These are phyloP conservation scores for Luzula sylvatica DNA, from an alignment of 176 grass and related monocot genomes.

Conservation along the genomic window DNA sequence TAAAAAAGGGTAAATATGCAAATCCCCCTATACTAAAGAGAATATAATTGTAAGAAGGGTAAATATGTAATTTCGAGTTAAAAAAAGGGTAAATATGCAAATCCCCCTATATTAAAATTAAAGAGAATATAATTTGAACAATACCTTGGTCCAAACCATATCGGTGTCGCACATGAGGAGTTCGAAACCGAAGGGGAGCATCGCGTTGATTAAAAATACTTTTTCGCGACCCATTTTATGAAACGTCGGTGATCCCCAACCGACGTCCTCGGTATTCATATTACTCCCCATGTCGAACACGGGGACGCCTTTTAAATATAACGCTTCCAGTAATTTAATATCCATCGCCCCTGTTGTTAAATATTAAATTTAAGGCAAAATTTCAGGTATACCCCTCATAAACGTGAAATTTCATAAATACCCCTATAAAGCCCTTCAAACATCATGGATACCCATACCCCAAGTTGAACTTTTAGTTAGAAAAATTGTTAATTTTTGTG, in stretches of 20 bases:
- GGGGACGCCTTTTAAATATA: constrained; percentile 69
- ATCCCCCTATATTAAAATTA: neutral
- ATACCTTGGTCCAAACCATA: constrained; percentile 95
- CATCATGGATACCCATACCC: too few relatives aligned
- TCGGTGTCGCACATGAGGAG: constrained; percentile 98
- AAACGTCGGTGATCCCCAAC: constrained; percentile 90
- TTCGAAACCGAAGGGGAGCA: constrained; percentile 79
- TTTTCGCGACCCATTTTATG: constrained; percentile 99
- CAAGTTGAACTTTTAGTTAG: too few relatives aligned
- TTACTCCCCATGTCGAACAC: constrained; percentile 91
- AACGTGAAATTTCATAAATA: too few relatives aligned
- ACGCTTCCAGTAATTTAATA: constrained; percentile 62
- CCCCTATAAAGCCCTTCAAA: too few relatives aligned
- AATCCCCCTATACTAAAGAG: neutral
- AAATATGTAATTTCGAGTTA: too few relatives aligned
- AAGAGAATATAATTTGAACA: neutral
- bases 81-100: too few relatives aligned
- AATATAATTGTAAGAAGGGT: too few relatives aligned
- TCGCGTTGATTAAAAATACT: constrained; percentile 81
- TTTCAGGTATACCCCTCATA: neutral
- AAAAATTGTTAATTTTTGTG: neutral
- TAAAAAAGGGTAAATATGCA: too few relatives aligned
- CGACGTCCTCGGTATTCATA: constrained; percentile 82
- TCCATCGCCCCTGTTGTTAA: constrained; percentile 63
- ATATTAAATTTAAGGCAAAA: neutral